Base-by-base conservation (phyloP, 164 flowering plant species). In the Litsea cubeba region DNA sequence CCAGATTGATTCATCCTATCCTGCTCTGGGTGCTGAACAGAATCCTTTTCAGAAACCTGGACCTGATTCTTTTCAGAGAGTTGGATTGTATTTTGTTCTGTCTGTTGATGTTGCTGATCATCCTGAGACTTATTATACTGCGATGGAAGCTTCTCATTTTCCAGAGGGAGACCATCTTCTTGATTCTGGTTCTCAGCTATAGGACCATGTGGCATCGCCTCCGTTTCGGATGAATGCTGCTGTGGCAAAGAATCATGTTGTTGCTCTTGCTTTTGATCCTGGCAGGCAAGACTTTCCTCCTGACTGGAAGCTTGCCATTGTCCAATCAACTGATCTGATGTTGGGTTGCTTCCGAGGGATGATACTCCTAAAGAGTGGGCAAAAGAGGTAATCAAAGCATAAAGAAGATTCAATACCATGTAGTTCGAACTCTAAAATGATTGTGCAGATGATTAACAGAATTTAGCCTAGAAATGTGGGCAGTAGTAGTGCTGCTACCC, bases 251-350 rank as follows among this genome's bases (percentile, higher is more conserved):
- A 60, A 81, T 24, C 79, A 26, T 72, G 79, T 18, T 74, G 85
- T 58, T 84, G 73, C 25, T 76, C 64, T 54, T 68, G 51, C 12
- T 70, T 84, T 68, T 84, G 86, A 73, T 65, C 54, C 17, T 54
- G 60, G 60, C 60, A 54, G 60, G 60, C 60, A 54, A 54, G 60
- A 54, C 58, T 82, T 73, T 84, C 88, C 71, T 87, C 87, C 64
- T 82, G 86, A 65, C 70, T 78, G 14, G 89, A 82, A 77, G 77
- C 77, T 76, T 85, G 89, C 89, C 91, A 88, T 72, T 85, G 86
- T 26, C 81, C 77, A 74, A 80, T 75, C 74, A 82, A 65, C 72
- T 84, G 91, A 76, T 79, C 76, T 4, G 85, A 66, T 50, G 84
- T 73, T 18, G 84, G 79, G 74, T 79, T 84, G 81, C 77, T 80